These are phyloP conservation scores for Nematocida sp. DNA, from an alignment of 371 early-diverging fungal species.

Conservation along the genomic window DNA sequence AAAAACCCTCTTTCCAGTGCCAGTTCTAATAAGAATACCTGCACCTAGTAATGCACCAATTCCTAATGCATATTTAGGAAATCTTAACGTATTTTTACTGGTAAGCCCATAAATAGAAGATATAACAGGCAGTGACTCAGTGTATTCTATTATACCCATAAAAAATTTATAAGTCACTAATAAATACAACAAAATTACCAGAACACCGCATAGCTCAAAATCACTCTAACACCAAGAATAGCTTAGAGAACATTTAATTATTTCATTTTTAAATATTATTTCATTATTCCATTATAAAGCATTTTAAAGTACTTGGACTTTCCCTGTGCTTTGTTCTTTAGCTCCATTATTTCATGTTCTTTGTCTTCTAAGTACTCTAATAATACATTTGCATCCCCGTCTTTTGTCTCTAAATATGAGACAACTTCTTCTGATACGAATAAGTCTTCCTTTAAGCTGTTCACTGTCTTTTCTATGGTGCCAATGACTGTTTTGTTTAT, in stretches of 20 bases:
- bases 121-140: constrained; percentile 20
- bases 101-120: not conserved
- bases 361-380: constrained; percentile 37
- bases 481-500: constrained; percentile 39
- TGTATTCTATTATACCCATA: constrained; percentile 29
- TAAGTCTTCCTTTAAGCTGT: constrained; percentile 1
- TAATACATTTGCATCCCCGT: not conserved
- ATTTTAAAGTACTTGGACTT: constrained; percentile 51
- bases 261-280: not conserved
- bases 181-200: not conserved
- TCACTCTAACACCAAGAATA: too few relatives aligned
- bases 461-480: constrained; percentile 25
- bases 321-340: constrained; percentile 14
- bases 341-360: constrained; percentile 22
- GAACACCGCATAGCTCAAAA: too few relatives aligned
- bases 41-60: not conserved
- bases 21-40: constrained; percentile 1
- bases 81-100: not conserved
- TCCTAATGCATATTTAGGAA: constrained; percentile 11
- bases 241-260: too few relatives aligned
- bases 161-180: constrained; percentile 28
- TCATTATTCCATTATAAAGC: constrained; percentile 31
- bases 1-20: constrained; percentile 9
- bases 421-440: constrained; percentile 29
- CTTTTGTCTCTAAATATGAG: constrained; percentile 3